A percentile compares a stretch with the other conserved stretches of the same genome.
phyloP scores from a whole-genome alignment of 2,329 filamentous ascomycete species.

The Cercospora canescens region DNA sequence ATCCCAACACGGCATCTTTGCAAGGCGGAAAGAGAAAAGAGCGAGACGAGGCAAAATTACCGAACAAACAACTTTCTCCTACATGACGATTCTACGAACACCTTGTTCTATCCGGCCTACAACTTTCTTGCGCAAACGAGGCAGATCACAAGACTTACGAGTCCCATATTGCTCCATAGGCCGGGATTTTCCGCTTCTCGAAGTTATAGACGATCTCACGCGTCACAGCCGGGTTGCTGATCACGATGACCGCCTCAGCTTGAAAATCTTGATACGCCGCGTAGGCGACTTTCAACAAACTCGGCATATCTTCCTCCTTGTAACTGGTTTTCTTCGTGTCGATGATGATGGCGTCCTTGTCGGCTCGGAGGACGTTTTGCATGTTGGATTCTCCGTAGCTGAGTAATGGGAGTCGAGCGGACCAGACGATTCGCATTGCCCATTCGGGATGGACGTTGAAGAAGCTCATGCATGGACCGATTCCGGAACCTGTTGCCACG shows the following conservation, averaged over 20 bases:
- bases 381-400: slow-evolving; percentile 64
- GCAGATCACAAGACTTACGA: slow-evolving; percentile 36
- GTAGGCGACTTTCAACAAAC: slow-evolving; percentile 60
- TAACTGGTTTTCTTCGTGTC: slow-evolving; percentile 57
- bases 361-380: slow-evolving; percentile 56
- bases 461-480: slow-evolving; percentile 67
- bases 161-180: slow-evolving; percentile 76
- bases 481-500: slow-evolving; percentile 71
- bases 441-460: slow-evolving; percentile 51
- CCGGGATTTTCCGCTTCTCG: slow-evolving; percentile 64
- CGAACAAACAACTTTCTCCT: neutral
- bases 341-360: slow-evolving; percentile 65
- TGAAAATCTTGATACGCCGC: slow-evolving; percentile 48
- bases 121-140: neutral
- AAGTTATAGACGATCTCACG: slow-evolving; percentile 68
- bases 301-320: slow-evolving; percentile 52
- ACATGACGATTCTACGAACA: neutral
- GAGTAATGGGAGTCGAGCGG: slow-evolving; percentile 59
- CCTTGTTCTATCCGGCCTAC: neutral
- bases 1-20: too few relatives aligned
- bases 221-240: slow-evolving; percentile 69
- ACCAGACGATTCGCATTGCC: slow-evolving; percentile 67
- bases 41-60: neutral
- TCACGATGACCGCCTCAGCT: slow-evolving; percentile 70
- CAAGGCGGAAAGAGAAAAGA: too few relatives aligned